Percentiles rank a stretch among this genome's conserved stretches.
Evolutionary conservation across 371 early-diverging fungal genomes (phyloP).

Genomic region (Aphelidium insulamus): DNA sequence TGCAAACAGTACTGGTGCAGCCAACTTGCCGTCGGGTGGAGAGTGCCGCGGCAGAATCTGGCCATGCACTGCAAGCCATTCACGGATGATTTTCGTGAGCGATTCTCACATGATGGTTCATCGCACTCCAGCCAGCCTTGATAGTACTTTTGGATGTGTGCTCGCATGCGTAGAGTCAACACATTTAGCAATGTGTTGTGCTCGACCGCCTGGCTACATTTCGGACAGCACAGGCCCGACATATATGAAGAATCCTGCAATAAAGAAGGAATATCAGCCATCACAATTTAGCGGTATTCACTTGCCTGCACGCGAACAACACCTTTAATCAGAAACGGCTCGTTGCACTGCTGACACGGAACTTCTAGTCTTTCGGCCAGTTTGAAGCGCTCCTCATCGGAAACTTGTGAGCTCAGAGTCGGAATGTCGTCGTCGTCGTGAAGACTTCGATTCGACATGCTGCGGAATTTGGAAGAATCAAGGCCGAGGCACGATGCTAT

Average conservation of each 20-base stretch:
- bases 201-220: slow-evolving; percentile 24
- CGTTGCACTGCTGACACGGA: slow-evolving; percentile 39
- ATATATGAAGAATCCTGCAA: neutral
- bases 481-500: slow-evolving; percentile 75
- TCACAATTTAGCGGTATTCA: neutral
- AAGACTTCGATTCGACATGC: slow-evolving; percentile 1
- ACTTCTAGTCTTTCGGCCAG: slow-evolving; percentile 28
- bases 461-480: slow-evolving; percentile 41
- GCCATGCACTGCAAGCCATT: slow-evolving; percentile 41
- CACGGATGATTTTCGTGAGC: slow-evolving; percentile 43
- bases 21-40: slow-evolving; percentile 32
- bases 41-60: slow-evolving; percentile 37
- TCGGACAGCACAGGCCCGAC: slow-evolving; percentile 4
- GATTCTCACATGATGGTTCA: slow-evolving; percentile 33
- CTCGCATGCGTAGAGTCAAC: slow-evolving; percentile 32
- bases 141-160: slow-evolving; percentile 41
- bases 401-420: slow-evolving; percentile 58
- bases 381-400: slow-evolving; percentile 64
- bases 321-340: slow-evolving; percentile 23
- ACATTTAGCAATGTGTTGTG: slow-evolving; percentile 29
- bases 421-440: slow-evolving; percentile 23
- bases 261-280: neutral
- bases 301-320: slow-evolving; percentile 17
- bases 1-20: too few relatives aligned
- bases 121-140: slow-evolving; percentile 49